These are phyloP conservation scores for Epichloe elymi DNA, from an alignment of 2,329 filamentous ascomycete genomes.

Conservation along the genomic window DNA sequence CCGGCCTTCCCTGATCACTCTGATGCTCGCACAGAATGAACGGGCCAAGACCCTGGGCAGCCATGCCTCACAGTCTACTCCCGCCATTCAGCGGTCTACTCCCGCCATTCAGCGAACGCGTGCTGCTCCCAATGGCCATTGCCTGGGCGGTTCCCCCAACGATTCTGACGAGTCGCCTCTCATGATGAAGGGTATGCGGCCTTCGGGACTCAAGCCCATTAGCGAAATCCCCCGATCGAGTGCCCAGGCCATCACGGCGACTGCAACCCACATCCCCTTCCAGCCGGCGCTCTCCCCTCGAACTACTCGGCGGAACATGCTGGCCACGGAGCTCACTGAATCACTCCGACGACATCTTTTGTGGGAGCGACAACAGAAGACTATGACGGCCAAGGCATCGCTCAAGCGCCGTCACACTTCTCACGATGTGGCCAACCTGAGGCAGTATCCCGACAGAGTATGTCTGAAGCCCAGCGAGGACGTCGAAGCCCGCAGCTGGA, in stretches of 20 bases:
- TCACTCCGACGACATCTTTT: slow-evolving; percentile 83
- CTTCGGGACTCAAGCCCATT: slow-evolving; percentile 37
- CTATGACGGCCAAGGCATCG: slow-evolving; percentile 74
- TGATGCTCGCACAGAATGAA: slow-evolving; percentile 70
- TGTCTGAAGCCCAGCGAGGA: slow-evolving; percentile 47
- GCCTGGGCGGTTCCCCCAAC: slow-evolving; percentile 37
- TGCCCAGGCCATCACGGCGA: slow-evolving; percentile 67
- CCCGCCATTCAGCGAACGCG: slow-evolving; percentile 54
- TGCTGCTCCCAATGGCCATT: slow-evolving; percentile 30
- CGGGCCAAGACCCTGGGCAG: slow-evolving; percentile 57
- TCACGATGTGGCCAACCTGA: slow-evolving; percentile 78
- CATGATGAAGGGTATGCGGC: slow-evolving; percentile 48
- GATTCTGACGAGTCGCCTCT: slow-evolving; percentile 50
- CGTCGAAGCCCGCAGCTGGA: slow-evolving; percentile 62
- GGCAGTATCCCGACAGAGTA: slow-evolving; percentile 59
- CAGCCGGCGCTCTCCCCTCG: slow-evolving; percentile 76
- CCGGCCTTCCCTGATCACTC: slow-evolving; percentile 75
- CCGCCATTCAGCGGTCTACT: slow-evolving; percentile 57
- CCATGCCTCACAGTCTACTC: slow-evolving; percentile 51
- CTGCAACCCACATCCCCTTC: slow-evolving; percentile 48
- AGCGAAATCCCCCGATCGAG: slow-evolving; percentile 52
- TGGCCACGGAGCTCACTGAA: slow-evolving; percentile 86
- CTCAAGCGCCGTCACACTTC: slow-evolving; percentile 84
- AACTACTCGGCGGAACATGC: slow-evolving; percentile 89
- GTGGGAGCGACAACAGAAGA: slow-evolving; percentile 93